Percentiles rank a stretch among this genome's conserved stretches.
phyloP scores from a whole-genome alignment of 1,139 yeast genomes.

The Suhomyces panamericanus region DNA sequence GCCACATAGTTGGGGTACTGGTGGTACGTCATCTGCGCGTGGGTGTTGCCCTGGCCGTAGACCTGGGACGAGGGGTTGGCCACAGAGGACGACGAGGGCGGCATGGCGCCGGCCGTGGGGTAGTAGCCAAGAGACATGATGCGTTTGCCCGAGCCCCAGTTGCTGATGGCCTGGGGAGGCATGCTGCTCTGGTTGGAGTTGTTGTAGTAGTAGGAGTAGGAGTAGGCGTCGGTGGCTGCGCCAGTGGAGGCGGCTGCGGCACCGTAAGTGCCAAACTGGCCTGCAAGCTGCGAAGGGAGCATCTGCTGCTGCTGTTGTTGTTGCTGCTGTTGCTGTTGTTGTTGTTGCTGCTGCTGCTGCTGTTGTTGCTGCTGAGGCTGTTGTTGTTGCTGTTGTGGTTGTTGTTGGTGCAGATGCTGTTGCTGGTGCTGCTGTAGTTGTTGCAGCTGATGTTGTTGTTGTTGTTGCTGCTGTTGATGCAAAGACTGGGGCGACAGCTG shows the following conservation, averaged over 20 bases:
- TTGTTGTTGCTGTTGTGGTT: neutral
- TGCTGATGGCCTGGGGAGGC: constrained; percentile 1
- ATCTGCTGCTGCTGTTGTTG: constrained; percentile 1
- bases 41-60: constrained; percentile 2
- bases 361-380: constrained; percentile 1
- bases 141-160: neutral
- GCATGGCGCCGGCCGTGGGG: constrained; percentile 3
- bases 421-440: neutral
- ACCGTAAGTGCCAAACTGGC: neutral
- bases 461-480: neutral
- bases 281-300: constrained; percentile 3
- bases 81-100: neutral
- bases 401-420: neutral
- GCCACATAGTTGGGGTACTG: constrained; percentile 13
- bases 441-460: neutral
- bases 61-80: constrained; percentile 2
- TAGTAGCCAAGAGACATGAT: constrained; percentile 7
- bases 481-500: constrained; percentile 1
- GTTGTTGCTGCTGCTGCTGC: neutral
- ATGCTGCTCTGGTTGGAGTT: constrained; percentile 2
- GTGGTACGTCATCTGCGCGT: constrained; percentile 9
- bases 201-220: constrained; percentile 13
- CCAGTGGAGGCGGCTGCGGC: neutral
- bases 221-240: constrained; percentile 4
- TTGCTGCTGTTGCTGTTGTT: constrained; percentile 1